Conservation (phyloP, 1,284 basidiomycete genomes). For the Thecaphora thlaspeos region DNA sequence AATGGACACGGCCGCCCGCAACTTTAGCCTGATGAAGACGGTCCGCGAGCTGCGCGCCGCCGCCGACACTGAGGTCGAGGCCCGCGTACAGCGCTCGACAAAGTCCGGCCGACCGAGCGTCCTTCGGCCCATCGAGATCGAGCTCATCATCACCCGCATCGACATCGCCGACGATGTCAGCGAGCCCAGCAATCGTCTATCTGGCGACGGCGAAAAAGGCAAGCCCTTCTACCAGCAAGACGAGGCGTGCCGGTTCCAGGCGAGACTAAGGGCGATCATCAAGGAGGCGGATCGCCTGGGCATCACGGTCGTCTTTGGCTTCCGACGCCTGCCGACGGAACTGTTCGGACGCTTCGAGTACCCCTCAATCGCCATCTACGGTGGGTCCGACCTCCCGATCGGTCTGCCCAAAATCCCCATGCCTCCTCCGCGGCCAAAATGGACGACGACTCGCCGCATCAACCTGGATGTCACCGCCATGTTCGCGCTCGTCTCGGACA, state of each 20-base stretch:
- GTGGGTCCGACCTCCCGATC: slow-evolving; percentile 1
- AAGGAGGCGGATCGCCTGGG: slow-evolving; percentile 7
- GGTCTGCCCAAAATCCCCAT: slow-evolving; percentile 16
- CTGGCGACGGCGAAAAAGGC: background rate
- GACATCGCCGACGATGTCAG: slow-evolving; percentile 6
- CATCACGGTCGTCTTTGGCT: slow-evolving; percentile 24
- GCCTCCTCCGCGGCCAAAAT: slow-evolving; percentile 13
- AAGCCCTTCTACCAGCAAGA: slow-evolving; percentile 19
- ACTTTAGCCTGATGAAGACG: slow-evolving; percentile 29
- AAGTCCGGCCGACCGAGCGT: slow-evolving; percentile 6
- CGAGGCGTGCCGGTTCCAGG: slow-evolving; percentile 29
- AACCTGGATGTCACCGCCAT: slow-evolving; percentile 51
- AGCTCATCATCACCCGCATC: slow-evolving; percentile 35
- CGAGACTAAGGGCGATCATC: slow-evolving; percentile 28
- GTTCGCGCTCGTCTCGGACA: slow-evolving; percentile 47
- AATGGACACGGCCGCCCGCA: slow-evolving; percentile 25
- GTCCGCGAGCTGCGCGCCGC: slow-evolving; percentile 26
- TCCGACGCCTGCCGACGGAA: slow-evolving; percentile 4
- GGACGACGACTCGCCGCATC: slow-evolving; percentile 22
- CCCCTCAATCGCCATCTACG: slow-evolving; percentile 4
- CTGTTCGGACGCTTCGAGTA: background rate
- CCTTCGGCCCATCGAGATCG: slow-evolving; percentile 17
- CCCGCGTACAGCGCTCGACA: slow-evolving; percentile 17
- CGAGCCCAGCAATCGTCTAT: slow-evolving; percentile 3
- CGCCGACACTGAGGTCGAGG: slow-evolving; percentile 14